Evolutionary conservation across 176 grass and related monocot species (phyloP), one percentile per base, ranked within the genome.

Genomic region (Oryza nivara): DNA sequence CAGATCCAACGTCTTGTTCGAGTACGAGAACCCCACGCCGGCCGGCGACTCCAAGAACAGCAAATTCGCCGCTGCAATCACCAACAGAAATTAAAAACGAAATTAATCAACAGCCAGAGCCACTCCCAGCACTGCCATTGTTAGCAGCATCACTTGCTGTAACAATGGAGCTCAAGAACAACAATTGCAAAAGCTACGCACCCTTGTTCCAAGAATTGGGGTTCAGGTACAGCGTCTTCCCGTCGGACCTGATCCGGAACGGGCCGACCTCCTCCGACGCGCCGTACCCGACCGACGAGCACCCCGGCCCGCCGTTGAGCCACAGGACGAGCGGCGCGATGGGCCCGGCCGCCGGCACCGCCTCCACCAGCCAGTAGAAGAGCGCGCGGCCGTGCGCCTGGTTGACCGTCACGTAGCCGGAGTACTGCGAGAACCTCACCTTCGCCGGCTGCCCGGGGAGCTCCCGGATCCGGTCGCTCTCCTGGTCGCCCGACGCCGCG

Each of bases 281-380:
- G 73, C 96, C 96, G 61, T 91, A 98, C 20, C 83, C 96, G 44
- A 99, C 72, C 11, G 96, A 99, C 13, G 96, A 99, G 82, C 96
- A 99, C 0, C 96, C 96, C 0, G 96, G 96, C 23, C 96, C 96
- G 54, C 96, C 96, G 65, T 99, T 99, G 41, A 99, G 93, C 96
- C 93, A 98, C 79, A 98, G 91, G 36, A 96, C 91, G 56, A 98
- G 88, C 67, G 96, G 96, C 54, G 85, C 86, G 34, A 87, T 72
- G 81, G 90, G 83, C 66, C 83, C 85, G 4, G 88, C 91, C 7
- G 77, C 76, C 88, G 88, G 78, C 56, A 60, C 93, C 44, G 93
- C 96, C 91, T 99, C 96, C 1, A 94, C 81, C 75, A 99, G 86
- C 96, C 96, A 99, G 91, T 99, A 99, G 91, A 99, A 99, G 75